phyloP scores from a whole-genome alignment of 2,329 filamentous ascomycete genomes.

The Aureobasidium sp. region DNA sequence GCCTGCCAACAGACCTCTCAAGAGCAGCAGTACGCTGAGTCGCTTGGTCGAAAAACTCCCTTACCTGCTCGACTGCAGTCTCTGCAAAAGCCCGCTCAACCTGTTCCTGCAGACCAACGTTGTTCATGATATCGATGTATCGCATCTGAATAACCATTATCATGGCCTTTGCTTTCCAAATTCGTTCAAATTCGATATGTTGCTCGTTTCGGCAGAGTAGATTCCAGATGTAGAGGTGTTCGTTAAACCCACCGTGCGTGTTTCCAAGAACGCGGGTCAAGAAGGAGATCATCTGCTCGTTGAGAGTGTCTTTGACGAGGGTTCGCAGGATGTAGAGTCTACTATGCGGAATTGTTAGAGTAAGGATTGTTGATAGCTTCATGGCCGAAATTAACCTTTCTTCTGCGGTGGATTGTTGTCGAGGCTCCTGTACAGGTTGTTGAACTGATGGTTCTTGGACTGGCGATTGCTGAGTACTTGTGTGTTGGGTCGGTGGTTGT shows the following conservation, averaged over 20 bases:
- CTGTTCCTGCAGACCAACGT: background rate
- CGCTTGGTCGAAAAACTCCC: too few relatives aligned
- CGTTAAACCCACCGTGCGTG: too few relatives aligned
- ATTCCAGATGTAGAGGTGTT: background rate
- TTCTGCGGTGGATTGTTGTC: background rate
- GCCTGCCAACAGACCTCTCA: background rate
- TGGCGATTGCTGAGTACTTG: background rate
- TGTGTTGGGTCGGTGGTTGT: background rate
- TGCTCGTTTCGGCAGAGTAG: background rate
- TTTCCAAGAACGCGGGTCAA: background rate
- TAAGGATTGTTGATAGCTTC: too few relatives aligned
- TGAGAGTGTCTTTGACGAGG: background rate
- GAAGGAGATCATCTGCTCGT: background rate
- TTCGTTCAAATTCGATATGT: background rate
- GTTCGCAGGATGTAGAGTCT: too few relatives aligned
- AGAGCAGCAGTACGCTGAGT: background rate
- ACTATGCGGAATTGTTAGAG: too few relatives aligned
- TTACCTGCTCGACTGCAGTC: background rate
- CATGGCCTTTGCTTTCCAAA: background rate
- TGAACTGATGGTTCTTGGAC: background rate
- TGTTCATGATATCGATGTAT: too few relatives aligned
- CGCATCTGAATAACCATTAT: background rate
- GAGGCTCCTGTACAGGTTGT: background rate
- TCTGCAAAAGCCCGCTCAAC: background rate
- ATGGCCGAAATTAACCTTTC: background rate